Evolutionary conservation across 805 yeast species (phyloP).

Genomic region (Blastobotrys attinorum): DNA sequence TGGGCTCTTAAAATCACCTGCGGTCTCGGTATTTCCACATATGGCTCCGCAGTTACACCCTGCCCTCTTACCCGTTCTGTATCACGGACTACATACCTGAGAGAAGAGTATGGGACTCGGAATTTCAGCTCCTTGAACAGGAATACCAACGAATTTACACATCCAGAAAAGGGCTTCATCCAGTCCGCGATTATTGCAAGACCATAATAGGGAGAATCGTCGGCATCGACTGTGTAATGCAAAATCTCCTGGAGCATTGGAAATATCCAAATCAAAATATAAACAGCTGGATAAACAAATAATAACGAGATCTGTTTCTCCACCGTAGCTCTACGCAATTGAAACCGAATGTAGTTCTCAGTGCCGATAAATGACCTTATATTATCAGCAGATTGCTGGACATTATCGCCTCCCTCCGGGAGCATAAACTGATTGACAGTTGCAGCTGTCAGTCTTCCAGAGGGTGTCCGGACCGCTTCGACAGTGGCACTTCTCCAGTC

Average conservation of each 20-base stretch:
- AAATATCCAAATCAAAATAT: conserved; percentile 70
- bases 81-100: no score
- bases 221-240: background rate
- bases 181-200: conserved; percentile 56
- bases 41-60: no score
- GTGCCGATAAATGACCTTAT: conserved; percentile 10
- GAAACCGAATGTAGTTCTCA: conserved; percentile 53
- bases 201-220: conserved; percentile 45
- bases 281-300: conserved; percentile 77
- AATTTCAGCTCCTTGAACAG: conserved; percentile 57
- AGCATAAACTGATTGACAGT: conserved; percentile 6
- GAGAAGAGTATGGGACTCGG: no score
- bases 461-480: background rate
- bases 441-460: conserved; percentile 3
- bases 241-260: conserved; percentile 60
- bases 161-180: conserved; percentile 71
- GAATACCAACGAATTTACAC: conserved; percentile 68
- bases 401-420: conserved; percentile 3
- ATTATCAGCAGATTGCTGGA: conserved; percentile 1
- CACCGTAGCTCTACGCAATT: conserved; percentile 54
- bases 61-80: no score
- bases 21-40: no score
- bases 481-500: conserved; percentile 9
- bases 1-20: no score
- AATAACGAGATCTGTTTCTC: conserved; percentile 69